Evolutionary conservation across 2,329 filamentous ascomycete genomes (phyloP).

Genomic region (Nannizziopsis arthrosporioides): DNA sequence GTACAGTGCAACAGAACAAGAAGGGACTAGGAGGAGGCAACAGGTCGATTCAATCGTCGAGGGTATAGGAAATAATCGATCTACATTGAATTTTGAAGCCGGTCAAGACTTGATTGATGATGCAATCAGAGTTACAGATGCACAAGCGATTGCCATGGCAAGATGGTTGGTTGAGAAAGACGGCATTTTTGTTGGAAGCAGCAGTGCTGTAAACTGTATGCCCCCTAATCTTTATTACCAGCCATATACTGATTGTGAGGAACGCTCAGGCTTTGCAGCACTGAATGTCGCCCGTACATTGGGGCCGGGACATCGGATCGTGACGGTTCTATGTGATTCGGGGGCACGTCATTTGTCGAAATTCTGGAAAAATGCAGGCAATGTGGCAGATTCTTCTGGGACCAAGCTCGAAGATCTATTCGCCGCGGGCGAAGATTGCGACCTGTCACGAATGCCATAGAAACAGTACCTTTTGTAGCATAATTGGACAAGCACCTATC

Average conservation of each 20-base stretch:
- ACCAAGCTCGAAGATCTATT: conserved; percentile 38
- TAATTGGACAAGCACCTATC: too few species aligned
- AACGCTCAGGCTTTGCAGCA: conserved; percentile 36
- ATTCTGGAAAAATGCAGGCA: conserved; percentile 40
- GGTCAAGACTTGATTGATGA: conserved; percentile 80
- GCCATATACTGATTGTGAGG: background rate
- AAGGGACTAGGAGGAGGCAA: conserved; percentile 76
- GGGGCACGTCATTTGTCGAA: conserved; percentile 42
- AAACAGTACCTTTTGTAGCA: too few species aligned
- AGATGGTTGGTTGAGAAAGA: conserved; percentile 91
- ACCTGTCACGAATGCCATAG: background rate
- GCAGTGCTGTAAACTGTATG: conserved; percentile 86
- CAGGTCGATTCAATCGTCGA: conserved; percentile 96
- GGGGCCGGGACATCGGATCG: conserved; percentile 39
- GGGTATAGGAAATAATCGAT: conserved; percentile 85
- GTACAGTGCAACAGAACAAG: conserved; percentile 78
- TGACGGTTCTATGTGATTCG: conserved; percentile 41
- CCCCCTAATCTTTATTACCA: conserved; percentile 12
- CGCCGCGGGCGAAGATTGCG: conserved; percentile 25
- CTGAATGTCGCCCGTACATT: conserved; percentile 37
- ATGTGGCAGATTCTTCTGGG: conserved; percentile 35
- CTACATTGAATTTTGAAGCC: conserved; percentile 87
- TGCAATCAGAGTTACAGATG: conserved; percentile 76
- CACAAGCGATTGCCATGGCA: conserved; percentile 87
- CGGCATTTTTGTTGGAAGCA: conserved; percentile 87